Percentiles rank a stretch among this genome's conserved stretches.
Evolutionary conservation across 2,329 filamentous ascomycete genomes (phyloP).

Genomic region (Sporothrix phasma): DNA sequence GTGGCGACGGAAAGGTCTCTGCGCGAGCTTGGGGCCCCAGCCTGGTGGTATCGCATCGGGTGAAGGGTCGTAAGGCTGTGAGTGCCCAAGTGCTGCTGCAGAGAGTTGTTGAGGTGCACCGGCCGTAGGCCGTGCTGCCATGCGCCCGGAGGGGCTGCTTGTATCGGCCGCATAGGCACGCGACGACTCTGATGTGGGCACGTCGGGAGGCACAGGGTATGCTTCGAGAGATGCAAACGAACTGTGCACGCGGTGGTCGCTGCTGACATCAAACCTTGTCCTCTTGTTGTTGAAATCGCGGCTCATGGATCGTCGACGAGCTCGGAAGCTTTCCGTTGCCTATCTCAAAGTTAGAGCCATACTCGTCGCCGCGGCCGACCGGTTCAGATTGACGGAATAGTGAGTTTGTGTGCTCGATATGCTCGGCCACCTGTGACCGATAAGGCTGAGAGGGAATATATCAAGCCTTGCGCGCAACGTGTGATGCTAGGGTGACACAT

Average conservation of each 20-base stretch:
- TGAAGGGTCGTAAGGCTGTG: neutral
- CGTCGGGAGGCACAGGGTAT: neutral
- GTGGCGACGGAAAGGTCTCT: constrained; percentile 1
- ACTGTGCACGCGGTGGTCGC: no score
- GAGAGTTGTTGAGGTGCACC: neutral
- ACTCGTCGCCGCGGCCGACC: neutral
- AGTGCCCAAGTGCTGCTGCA: neutral
- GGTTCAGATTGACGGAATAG: neutral
- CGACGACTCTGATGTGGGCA: neutral
- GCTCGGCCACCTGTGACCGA: no score
- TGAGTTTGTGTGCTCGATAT: neutral
- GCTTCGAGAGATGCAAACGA: neutral
- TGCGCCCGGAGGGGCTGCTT: neutral
- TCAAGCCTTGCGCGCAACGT: no score
- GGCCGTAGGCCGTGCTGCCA: neutral
- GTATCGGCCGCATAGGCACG: neutral
- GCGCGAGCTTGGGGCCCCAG: neutral
- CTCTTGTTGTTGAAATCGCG: neutral
- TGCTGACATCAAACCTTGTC: neutral
- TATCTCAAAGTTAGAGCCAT: neutral
- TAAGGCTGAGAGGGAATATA: no score
- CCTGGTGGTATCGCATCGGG: neutral
- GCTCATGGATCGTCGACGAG: neutral
- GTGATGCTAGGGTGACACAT: no score
- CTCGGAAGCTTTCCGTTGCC: neutral